phyloP scores from a whole-genome alignment of 129 eudicot genomes.

The Centrapalus pauciflorus region DNA sequence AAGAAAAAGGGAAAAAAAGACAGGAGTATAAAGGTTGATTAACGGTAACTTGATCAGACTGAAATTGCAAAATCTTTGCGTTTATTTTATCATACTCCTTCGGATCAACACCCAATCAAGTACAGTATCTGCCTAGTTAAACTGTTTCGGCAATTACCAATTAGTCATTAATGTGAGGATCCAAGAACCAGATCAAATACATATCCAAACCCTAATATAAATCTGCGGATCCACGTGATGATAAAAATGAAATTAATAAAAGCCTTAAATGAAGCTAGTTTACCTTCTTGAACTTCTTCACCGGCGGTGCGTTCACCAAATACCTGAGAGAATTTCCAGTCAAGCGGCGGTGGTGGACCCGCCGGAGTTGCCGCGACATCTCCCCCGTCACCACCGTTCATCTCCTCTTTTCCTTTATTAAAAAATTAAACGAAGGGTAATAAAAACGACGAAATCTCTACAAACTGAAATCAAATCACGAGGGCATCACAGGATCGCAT shows the following conservation, averaged over 20 bases:
- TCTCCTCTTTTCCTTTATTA: constrained; percentile 8
- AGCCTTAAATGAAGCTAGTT: constrained; percentile 8
- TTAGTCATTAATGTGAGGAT: constrained; percentile 14
- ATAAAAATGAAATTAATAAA: neutral
- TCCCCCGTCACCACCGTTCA: constrained; percentile 66
- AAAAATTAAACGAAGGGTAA: neutral
- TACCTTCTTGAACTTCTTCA: constrained; percentile 69
- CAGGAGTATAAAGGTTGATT: neutral
- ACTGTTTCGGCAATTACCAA: constrained; percentile 1
- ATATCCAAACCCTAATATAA: constrained; percentile 28
- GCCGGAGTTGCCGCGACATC: constrained; percentile 56
- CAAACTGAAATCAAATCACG: constrained; percentile 21
- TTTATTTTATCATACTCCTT: neutral
- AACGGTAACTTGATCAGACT: constrained; percentile 11
- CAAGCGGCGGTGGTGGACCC: constrained; percentile 67
- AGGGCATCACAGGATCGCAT: constrained; percentile 25
- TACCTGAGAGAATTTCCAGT: constrained; percentile 84
- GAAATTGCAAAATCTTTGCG: neutral
- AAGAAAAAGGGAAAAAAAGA: neutral
- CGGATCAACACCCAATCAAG: constrained; percentile 10
- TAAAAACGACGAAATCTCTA: neutral
- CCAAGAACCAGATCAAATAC: constrained; percentile 10
- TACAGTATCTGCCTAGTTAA: neutral
- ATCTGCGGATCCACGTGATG: constrained; percentile 16
- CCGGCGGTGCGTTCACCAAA: constrained; percentile 72